Conservation (phyloP, 495 filamentous ascomycete genomes). For the Aspergillus haitiensis region DNA sequence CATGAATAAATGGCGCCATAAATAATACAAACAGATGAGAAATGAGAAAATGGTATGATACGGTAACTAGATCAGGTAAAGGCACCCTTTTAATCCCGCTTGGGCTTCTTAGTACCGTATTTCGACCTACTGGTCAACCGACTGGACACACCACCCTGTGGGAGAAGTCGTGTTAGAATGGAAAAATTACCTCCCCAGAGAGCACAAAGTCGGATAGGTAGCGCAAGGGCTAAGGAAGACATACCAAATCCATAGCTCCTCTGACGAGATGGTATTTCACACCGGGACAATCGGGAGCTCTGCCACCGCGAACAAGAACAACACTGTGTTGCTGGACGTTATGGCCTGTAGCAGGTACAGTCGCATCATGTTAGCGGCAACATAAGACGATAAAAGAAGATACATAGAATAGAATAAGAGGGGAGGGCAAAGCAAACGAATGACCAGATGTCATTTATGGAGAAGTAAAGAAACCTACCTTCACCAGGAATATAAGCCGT, state of each 20-base stretch:
- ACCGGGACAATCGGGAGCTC: conserved; percentile 96
- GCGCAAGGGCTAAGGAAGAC: conserved; percentile 33
- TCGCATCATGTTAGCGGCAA: background rate
- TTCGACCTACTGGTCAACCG: conserved; percentile 84
- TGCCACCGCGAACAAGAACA: conserved; percentile 85
- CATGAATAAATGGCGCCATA: conserved; percentile 2
- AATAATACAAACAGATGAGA: too few relatives aligned
- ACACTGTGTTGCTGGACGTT: conserved; percentile 99
- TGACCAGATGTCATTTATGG: too few relatives aligned
- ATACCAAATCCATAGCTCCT: conserved; percentile 90
- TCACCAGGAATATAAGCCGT: conserved; percentile 94
- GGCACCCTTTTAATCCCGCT: conserved; percentile 53
- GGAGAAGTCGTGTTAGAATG: conserved; percentile 21
- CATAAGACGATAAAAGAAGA: background rate
- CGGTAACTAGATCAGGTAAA: background rate
- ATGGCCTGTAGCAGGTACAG: conserved; percentile 58
- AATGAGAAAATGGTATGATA: conserved; percentile 10
- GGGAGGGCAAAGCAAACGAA: too few relatives aligned
- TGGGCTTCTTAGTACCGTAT: conserved; percentile 98
- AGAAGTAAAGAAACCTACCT: conserved; percentile 51
- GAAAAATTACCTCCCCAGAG: too few relatives aligned
- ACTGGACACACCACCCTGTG: conserved; percentile 85
- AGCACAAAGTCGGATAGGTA: background rate
- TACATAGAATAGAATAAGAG: conserved; percentile 5
- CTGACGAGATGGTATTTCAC: conserved; percentile 93